Conservation (phyloP, 2,329 filamentous ascomycete species). For the Furcasterigmium furcatum region DNA sequence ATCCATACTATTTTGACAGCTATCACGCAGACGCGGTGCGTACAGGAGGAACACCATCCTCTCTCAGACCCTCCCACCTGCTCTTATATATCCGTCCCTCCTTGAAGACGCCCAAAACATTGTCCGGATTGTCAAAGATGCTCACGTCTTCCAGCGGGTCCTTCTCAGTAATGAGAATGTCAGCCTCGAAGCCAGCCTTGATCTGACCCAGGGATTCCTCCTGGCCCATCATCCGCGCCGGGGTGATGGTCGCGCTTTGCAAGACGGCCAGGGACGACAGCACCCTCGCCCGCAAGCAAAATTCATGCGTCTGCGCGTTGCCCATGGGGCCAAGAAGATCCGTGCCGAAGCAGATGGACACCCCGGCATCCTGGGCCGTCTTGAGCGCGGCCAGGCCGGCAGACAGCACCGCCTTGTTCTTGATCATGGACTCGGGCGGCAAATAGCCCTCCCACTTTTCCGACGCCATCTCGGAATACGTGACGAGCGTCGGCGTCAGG, state of each 20-base stretch:
- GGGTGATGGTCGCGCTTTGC: conserved; percentile 37
- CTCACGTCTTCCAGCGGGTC: conserved; percentile 54
- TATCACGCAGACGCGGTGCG: conserved; percentile 8
- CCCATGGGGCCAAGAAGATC: conserved; percentile 27
- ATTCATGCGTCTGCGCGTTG: conserved; percentile 26
- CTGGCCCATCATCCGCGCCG: conserved; percentile 43
- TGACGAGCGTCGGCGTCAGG: conserved; percentile 51
- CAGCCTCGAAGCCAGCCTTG: conserved; percentile 45
- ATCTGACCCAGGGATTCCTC: conserved; percentile 46
- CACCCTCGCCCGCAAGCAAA: conserved; percentile 20
- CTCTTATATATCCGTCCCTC: conserved; percentile 41
- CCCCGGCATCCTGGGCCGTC: conserved; percentile 47
- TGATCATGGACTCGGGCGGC: conserved; percentile 38
- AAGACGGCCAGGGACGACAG: conserved; percentile 19
- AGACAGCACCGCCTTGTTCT: conserved; percentile 47
- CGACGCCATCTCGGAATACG: conserved; percentile 46
- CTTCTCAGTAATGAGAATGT: conserved; percentile 46
- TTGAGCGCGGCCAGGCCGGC: conserved; percentile 42
- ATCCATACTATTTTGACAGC: neutral
- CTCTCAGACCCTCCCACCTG: conserved; percentile 13
- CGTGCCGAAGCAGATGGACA: conserved; percentile 53
- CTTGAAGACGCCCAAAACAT: conserved; percentile 49
- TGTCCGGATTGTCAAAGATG: conserved; percentile 43
- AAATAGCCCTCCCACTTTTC: conserved; percentile 39
- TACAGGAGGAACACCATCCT: conserved; percentile 10